phyloP scores from a whole-genome alignment of 306 rosid genomes.

The Lithocarpus polystachyus region DNA sequence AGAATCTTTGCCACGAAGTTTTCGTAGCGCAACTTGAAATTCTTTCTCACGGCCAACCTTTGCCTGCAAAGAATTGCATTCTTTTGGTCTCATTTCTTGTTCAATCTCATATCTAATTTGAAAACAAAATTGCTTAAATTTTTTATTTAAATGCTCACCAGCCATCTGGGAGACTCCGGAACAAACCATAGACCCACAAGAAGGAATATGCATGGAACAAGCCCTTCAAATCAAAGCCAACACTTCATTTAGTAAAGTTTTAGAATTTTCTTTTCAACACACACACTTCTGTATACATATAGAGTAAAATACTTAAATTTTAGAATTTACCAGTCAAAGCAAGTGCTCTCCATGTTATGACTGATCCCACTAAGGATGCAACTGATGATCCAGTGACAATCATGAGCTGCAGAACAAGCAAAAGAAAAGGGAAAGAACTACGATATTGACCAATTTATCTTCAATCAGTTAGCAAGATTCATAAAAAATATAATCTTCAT shows the following conservation, averaged over 20 bases:
- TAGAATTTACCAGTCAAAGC: conserved; percentile 35
- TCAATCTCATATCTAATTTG: not conserved
- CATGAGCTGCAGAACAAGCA: conserved; percentile 35
- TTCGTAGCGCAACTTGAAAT: conserved; percentile 34
- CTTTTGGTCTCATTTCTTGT: not conserved
- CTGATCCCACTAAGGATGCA: conserved; percentile 56
- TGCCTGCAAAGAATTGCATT: conserved; percentile 26
- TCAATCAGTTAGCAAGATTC: not conserved
- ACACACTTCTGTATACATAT: not conserved
- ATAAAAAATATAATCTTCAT: not conserved
- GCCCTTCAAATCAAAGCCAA: conserved; percentile 45
- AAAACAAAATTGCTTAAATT: conserved; percentile 1
- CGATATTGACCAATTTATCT: not conserved
- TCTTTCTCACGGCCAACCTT: conserved; percentile 39
- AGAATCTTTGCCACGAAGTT: conserved; percentile 37
- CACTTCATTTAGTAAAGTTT: not conserved
- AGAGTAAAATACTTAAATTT: not conserved
- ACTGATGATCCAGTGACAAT: conserved; percentile 45
- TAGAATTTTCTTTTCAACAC: not conserved
- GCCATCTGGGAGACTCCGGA: conserved; percentile 54
- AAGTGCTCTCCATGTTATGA: conserved; percentile 36
- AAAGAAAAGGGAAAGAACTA: not conserved
- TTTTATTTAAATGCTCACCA: conserved; percentile 24
- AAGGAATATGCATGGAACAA: conserved; percentile 61
- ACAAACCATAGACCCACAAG: conserved; percentile 38